Base-by-base conservation (phyloP, 768 basidiomycete species). In the Dioszegia crocea region DNA sequence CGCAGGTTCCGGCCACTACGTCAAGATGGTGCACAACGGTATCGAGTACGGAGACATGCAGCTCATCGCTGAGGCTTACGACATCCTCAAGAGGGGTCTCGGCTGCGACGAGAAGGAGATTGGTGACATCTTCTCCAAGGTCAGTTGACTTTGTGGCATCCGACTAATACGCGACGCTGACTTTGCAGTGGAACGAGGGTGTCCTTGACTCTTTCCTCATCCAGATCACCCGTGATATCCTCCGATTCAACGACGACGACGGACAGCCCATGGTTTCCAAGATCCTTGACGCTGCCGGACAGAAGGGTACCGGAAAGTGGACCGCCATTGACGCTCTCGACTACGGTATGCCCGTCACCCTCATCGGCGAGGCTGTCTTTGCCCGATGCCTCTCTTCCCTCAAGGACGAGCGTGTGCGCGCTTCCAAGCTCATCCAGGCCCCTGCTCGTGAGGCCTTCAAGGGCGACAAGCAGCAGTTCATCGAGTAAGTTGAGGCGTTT, bases 21-120 rank as follows among this genome's bases (percentile, higher is more conserved):
- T 99, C 79, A 99, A 99, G 83, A 98, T 99, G 94, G 94, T 99
- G 62, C 94, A 99, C 77, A 80, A 80, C 93, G 94, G 94, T 82
- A 99, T 99, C 78, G 96, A 99, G 79, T 97, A 97, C 76, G 93
- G 79, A 70, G 96, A 99, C 80, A 99, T 99, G 96, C 94, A 98
- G 79, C 82, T 98, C 76, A 98, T 99, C 67, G 90, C 91, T 61
- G 96, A 99, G 80, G 92, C 91, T 4, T 99, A 99, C 78, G 94
- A 97, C 77, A 96, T 99, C 80, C 86, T 99, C 76, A 77, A 76
- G 83, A 89, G 91, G 68, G 94, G 94, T 62, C 87, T 98, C 70
- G 90, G 87, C 64, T 82, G 94, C 57, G 45, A 76, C 31, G 91
- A 96, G 74, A 82, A 82, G 60, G 96, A 99, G 80, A 98, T 99